Conservation (phyloP, 768 basidiomycete species). For the Mycena epipterygia region DNA sequence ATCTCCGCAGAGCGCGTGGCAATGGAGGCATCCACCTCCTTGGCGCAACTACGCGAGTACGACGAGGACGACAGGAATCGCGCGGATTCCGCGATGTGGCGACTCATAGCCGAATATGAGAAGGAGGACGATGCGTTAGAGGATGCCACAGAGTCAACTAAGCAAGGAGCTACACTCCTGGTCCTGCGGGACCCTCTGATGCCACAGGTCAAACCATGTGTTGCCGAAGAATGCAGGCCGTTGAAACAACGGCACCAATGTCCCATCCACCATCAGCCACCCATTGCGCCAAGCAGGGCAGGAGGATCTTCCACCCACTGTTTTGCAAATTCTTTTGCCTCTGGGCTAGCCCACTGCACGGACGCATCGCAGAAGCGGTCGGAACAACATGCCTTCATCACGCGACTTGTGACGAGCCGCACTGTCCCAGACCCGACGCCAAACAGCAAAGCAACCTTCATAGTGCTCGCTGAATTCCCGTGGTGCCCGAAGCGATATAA, state of each 20-base stretch:
- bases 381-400: constrained; percentile 32
- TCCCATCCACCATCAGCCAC: constrained; percentile 40
- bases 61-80: background rate
- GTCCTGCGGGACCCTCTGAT: background rate
- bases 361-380: background rate
- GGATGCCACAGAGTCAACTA: background rate
- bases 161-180: background rate
- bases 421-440: constrained; percentile 35
- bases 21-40: no score
- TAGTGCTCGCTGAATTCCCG: background rate
- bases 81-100: background rate
- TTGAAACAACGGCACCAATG: constrained; percentile 35
- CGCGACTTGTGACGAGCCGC: constrained; percentile 22
- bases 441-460: constrained; percentile 20
- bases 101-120: background rate
- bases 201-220: constrained; percentile 45
- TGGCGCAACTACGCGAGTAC: no score
- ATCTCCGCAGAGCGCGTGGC: no score
- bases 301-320: constrained; percentile 32
- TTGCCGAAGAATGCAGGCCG: constrained; percentile 44
- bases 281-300: constrained; percentile 40
- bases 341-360: constrained; percentile 20
- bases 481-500: background rate
- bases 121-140: background rate
- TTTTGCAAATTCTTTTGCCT: constrained; percentile 32